phyloP scores from a whole-genome alignment of 1,284 basidiomycete genomes.

The Schizophyllum amplum region DNA sequence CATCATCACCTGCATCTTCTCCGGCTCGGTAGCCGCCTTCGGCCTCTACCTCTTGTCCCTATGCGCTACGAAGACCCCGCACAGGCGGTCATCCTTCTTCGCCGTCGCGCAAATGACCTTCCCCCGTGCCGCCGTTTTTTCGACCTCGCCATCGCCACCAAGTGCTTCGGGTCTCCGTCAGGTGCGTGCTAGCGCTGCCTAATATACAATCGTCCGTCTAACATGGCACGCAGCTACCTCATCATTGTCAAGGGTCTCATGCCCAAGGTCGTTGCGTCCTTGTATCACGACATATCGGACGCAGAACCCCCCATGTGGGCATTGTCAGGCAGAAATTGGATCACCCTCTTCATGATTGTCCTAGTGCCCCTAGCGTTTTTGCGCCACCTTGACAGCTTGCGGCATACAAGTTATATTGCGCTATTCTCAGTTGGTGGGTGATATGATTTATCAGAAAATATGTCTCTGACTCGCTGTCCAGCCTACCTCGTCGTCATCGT shows the following conservation, averaged over 20 bases:
- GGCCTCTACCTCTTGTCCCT: slow-evolving; percentile 87
- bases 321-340: slow-evolving; percentile 78
- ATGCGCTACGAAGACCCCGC: slow-evolving; percentile 75
- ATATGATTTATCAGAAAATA: neutral
- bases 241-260: slow-evolving; percentile 94
- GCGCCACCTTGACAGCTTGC: slow-evolving; percentile 71
- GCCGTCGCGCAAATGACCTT: slow-evolving; percentile 82
- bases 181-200: slow-evolving; percentile 34
- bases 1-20: slow-evolving; percentile 82
- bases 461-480: slow-evolving; percentile 20
- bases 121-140: slow-evolving; percentile 76
- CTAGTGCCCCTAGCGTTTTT: slow-evolving; percentile 88
- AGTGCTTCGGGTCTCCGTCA: slow-evolving; percentile 97
- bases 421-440: slow-evolving; percentile 76
- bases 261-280: slow-evolving; percentile 85
- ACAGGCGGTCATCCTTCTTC: slow-evolving; percentile 81
- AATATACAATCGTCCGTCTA: slow-evolving; percentile 6
- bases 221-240: slow-evolving; percentile 53
- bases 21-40: slow-evolving; percentile 73
- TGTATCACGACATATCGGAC: slow-evolving; percentile 71
- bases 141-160: slow-evolving; percentile 91
- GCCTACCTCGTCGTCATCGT: slow-evolving; percentile 74
- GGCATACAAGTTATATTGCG: slow-evolving; percentile 82
- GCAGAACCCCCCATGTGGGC: slow-evolving; percentile 61
- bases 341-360: slow-evolving; percentile 74